Percentiles rank a stretch among this genome's conserved stretches.
phyloP scores from a whole-genome alignment of 306 rosid species.

The Acacia melanoxylon region DNA sequence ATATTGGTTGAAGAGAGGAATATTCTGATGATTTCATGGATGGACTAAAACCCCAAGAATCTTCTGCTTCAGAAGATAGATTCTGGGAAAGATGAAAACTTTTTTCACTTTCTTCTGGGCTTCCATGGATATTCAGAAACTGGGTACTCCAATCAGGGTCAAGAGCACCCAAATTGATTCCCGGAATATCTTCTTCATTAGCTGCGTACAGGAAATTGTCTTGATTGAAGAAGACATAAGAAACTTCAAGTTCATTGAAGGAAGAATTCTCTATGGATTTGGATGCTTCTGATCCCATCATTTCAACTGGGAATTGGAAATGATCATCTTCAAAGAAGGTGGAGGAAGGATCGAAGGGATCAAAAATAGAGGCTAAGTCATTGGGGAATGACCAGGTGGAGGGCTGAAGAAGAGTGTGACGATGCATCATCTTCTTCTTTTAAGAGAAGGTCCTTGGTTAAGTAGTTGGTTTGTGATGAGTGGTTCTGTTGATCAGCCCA shows the following conservation, averaged over 20 bases:
- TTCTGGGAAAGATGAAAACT: constrained; percentile 33
- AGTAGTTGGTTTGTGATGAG: neutral
- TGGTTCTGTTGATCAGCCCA: neutral
- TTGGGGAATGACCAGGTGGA: constrained; percentile 33
- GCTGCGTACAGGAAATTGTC: constrained; percentile 7
- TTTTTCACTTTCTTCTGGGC: constrained; percentile 34
- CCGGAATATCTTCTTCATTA: constrained; percentile 22
- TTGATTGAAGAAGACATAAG: constrained; percentile 6
- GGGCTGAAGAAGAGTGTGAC: constrained; percentile 28
- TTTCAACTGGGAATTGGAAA: constrained; percentile 4
- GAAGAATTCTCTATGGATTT: constrained; percentile 36
- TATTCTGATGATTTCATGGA: constrained; percentile 41
- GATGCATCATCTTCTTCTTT: constrained; percentile 31
- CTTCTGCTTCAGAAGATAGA: constrained; percentile 26
- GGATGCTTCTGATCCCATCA: constrained; percentile 31
- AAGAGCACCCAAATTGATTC: constrained; percentile 34
- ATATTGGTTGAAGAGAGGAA: constrained; percentile 27
- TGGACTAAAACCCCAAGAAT: constrained; percentile 46
- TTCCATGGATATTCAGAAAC: constrained; percentile 1
- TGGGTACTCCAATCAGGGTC: constrained; percentile 11
- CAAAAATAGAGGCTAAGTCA: constrained; percentile 23
- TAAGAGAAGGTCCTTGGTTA: neutral
- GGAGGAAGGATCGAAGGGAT: constrained; percentile 10
- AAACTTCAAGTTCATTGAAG: constrained; percentile 20
- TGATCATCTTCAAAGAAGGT: neutral